Percentiles rank a stretch among this genome's conserved stretches.
phyloP scores from a whole-genome alignment of 805 yeast species.

The Yarrowia deformans region DNA sequence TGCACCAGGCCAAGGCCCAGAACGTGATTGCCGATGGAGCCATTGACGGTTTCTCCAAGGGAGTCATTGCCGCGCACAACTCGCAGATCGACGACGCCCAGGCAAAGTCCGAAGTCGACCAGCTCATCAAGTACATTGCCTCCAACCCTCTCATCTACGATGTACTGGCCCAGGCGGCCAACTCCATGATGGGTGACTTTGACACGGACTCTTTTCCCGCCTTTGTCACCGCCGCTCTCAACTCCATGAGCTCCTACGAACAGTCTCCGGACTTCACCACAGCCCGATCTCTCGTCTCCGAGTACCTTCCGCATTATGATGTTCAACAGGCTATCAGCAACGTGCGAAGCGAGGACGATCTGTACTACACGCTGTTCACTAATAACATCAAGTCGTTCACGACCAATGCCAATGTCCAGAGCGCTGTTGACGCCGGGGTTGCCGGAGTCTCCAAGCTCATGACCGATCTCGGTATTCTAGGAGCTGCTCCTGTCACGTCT shows the following conservation, averaged over 20 bases:
- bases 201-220: constrained; percentile 16
- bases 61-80: constrained; percentile 34
- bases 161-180: constrained; percentile 4
- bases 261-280: constrained; percentile 27
- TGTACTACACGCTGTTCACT: constrained; percentile 30
- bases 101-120: constrained; percentile 37
- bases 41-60: constrained; percentile 31
- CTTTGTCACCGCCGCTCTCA: constrained; percentile 22
- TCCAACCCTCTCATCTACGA: constrained; percentile 10
- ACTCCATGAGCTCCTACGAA: not conserved
- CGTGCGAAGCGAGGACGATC: not conserved
- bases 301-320: constrained; percentile 23
- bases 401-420: constrained; percentile 2
- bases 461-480: constrained; percentile 18
- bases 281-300: constrained; percentile 3
- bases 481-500: not conserved
- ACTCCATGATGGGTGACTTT: not conserved
- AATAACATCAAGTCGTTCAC: constrained; percentile 2
- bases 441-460: constrained; percentile 10
- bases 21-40: constrained; percentile 28
- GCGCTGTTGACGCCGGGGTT: constrained; percentile 7
- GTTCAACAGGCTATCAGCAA: constrained; percentile 16
- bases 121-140: constrained; percentile 35
- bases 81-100: constrained; percentile 31
- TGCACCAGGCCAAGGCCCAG: constrained; percentile 24